Base-by-base conservation (phyloP, 306 rosid genomes). In the Inga laurina region DNA sequence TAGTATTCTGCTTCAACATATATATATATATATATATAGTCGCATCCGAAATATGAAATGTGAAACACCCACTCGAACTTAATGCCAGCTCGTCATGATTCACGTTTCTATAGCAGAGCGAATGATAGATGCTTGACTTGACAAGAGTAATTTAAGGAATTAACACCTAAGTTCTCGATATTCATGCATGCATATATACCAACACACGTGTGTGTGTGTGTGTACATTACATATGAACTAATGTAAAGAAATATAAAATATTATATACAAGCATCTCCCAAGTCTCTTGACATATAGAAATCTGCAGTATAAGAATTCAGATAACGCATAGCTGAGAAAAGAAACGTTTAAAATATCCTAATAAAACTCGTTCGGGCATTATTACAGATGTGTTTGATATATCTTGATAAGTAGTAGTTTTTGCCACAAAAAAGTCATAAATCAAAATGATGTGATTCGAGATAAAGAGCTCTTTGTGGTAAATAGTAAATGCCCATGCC, bases 111-210 rank as follows among this genome's bases (percentile, higher is more conserved):
- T 45, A 16, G 44, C 61, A 51, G 22, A 51, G 39, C 16, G 46
- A 81, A 30, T 46, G 19, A 49, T 49, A 12, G 56, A 74, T 32
- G 52, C 22, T 32, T 32, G 22, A 43, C 22, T 81, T 32, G 34
- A 19, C 61, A 78, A 44, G 48, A 21, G 10, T 46, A 15, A 73
- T 34, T 41, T 30, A 15, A 45, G 74, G 49, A 49, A 49, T 15
- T 5, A 41, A 4, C 59, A 3, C 7, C 3, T 72, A 15, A 27
- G 37, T 82, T 39, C 48, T 56, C 43, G 22, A 57, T 32, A 32
- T 15, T 22, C 81, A 67, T 76, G 65, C 81, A 82, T 76, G 71
- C 43, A 65, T 15, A 15, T 30, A 12, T 14, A 52, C 21, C 57
- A 16, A 27, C 35, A 4, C n/a, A 6, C 71, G 71, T 65, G 5